Evolutionary conservation across 768 basidiomycete genomes (phyloP), one percentile per base, ranked within the genome.

Genomic region (Chalciporus sphaerocephalus): DNA sequence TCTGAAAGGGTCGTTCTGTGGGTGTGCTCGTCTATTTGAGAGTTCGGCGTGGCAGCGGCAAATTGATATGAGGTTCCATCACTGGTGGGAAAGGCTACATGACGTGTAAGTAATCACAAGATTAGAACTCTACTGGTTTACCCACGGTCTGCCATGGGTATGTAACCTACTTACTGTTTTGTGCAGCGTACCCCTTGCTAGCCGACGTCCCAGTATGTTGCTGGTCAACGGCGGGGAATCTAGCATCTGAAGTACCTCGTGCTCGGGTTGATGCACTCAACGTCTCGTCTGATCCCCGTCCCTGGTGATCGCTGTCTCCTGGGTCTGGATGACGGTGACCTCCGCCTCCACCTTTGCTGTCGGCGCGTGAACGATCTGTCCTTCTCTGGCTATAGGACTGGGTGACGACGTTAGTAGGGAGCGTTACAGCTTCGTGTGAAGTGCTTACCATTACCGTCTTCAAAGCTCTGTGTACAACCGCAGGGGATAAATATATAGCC

Each of bases 331-430:
- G 67, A 34, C 62, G 65, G 41, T 65, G 65, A 32, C 67, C 64
- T 13, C 70, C 61, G 11, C 73, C 67, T 36, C 76, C 73, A 43
- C 66, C 72, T 40, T 79, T 80, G 41, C 70, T 70, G 49, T 72
- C 73, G 32, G 67, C 64, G 45, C 78, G 74, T 23, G 74, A 65
- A 46, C 81, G 78, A n/a, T 61, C 68, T 3, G 77, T 69, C 48
- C 84, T 78, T 62, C 80, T 85, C 68, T 88, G 85, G 20, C 84
- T 87, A 63, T 87, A 91, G 11, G 85, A 80, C 87, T 90, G 55
- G 53, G 60, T 38, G 43, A 42, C 45, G 11, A 28, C 47, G 48
- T 21, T 40, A 24, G 33, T 34, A 56, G 58, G 44, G 55, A 56
- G 41, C 44, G 20, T 17, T 40, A 47, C 41, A 33, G 37, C 16